Evolutionary conservation across 1,284 basidiomycete species (phyloP), one percentile per base, ranked within the genome.

Genomic region (Ceratobasidium sp.): DNA sequence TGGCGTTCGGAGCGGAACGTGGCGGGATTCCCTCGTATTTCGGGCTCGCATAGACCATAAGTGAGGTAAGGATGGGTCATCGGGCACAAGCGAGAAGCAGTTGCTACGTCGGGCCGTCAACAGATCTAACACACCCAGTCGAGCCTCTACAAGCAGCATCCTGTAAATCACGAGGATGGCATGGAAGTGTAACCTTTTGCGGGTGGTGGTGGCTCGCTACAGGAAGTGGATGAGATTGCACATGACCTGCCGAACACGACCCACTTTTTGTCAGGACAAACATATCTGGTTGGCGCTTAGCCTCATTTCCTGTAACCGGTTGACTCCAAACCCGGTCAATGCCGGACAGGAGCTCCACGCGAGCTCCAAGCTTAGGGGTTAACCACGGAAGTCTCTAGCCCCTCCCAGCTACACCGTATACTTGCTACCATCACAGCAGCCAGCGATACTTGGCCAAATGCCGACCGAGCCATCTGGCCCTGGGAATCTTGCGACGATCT

Each of bases 301-400:
- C 58, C 14, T 39, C 14, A 37, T 8, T n/a, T 59, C 58, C 58
- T 7, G 34, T 37, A 41, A 39, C 58, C 34, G 39, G 34, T 59
- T 11, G 58, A 22, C 37, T 59, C 37, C 37, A 34, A 39, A 41
- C 39, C 58, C 58, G 37, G 58, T 34, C 58, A 31, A n/a, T 34
- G 37, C 58, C 58, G 58, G 13, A 14, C n/a, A 59, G 58, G 58
- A 59, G 34, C 58, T 24, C n/a, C 6, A 37, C 22, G 37, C 58
- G 39, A 14, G 37, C 14, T 19, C 34, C 22, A 11, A 11, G 34
- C 37, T 22, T 9, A 29, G 54, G 58, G 24, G n/a, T 59, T 59
- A 22, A 39, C 58, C 58, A 39, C 58, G 31, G 39, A 16, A 34
- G 13, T 34, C 14, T 13, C 8, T 11, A 11, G 0, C 27, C 54